Evolutionary conservation across 805 yeast species (phyloP).

Genomic region (Candida xyloterini): DNA sequence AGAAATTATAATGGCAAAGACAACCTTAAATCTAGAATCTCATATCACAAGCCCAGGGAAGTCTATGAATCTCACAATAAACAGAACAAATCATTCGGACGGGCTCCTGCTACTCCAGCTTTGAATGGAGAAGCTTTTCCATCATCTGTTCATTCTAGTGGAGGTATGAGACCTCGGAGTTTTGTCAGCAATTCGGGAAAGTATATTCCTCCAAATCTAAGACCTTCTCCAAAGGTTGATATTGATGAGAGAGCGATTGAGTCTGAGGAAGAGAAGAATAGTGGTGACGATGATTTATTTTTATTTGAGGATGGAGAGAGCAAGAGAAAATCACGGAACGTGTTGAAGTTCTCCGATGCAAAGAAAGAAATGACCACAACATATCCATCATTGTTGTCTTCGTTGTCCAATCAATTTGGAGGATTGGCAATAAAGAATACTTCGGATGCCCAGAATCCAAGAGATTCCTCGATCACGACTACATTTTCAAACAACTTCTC

Average conservation of each 20-base stretch:
- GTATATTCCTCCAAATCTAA: slow-evolving; percentile 70
- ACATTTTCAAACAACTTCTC: slow-evolving; percentile 25
- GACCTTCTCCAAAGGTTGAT: slow-evolving; percentile 41
- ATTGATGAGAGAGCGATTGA: slow-evolving; percentile 21
- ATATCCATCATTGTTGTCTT: slow-evolving; percentile 25
- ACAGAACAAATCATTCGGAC: slow-evolving; percentile 26
- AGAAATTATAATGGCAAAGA: slow-evolving; percentile 26
- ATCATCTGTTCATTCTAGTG: slow-evolving; percentile 7
- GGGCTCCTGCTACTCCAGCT: slow-evolving; percentile 11
- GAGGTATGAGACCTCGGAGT: slow-evolving; percentile 20
- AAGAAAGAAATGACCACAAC: slow-evolving; percentile 17
- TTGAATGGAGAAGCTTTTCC: slow-evolving; percentile 5
- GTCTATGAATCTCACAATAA: slow-evolving; percentile 7
- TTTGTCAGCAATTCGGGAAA: slow-evolving; percentile 44
- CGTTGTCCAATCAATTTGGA: slow-evolving; percentile 19
- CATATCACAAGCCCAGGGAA: slow-evolving; percentile 9
- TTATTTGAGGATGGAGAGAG: slow-evolving; percentile 34
- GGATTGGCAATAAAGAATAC: slow-evolving; percentile 11
- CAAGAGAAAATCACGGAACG: slow-evolving; percentile 1
- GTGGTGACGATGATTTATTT: slow-evolving; percentile 35
- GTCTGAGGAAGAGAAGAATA: slow-evolving; percentile 32
- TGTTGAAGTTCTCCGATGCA: slow-evolving; percentile 8
- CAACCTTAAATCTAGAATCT: slow-evolving; percentile 19
- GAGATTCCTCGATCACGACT: slow-evolving; percentile 28
- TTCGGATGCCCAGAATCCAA: slow-evolving; percentile 15